phyloP scores from a whole-genome alignment of 495 filamentous ascomycete species.

The Tuber calosporum region DNA sequence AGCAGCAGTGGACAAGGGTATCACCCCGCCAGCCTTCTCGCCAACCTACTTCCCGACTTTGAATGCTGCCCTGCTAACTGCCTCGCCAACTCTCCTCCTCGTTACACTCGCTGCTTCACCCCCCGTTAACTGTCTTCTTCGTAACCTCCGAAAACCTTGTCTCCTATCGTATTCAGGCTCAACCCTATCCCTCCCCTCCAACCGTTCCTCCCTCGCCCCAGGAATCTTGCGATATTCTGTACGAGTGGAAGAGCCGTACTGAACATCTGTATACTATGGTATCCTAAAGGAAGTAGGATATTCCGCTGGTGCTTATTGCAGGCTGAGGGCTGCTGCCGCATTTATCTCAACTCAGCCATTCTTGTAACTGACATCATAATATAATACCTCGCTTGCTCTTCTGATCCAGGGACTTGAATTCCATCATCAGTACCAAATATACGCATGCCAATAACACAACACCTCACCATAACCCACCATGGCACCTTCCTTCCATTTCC shows the following conservation, averaged over 20 bases:
- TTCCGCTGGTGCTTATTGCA: not conserved
- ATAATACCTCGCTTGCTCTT: not conserved
- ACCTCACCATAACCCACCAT: not conserved
- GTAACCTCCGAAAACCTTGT: slow-evolving; percentile 12
- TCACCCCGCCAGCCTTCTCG: slow-evolving; percentile 9
- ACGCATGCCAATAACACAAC: not conserved
- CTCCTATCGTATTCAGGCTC: slow-evolving; percentile 23
- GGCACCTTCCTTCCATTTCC: not conserved
- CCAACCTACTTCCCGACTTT: slow-evolving; percentile 27
- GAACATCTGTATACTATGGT: not conserved
- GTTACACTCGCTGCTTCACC: slow-evolving; percentile 19
- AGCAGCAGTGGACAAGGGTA: not conserved
- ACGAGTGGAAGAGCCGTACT: not conserved
- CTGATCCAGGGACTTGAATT: not conserved
- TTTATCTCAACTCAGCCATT: not conserved
- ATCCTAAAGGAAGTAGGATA: not conserved
- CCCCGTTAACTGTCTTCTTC: not conserved
- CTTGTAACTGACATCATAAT: not conserved
- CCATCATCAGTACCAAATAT: not conserved
- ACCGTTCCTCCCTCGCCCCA: not conserved
- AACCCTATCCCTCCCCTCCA: slow-evolving; percentile 8
- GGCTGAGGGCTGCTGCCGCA: not conserved
- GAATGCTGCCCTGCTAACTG: slow-evolving; percentile 21
- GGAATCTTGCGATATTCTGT: not conserved
- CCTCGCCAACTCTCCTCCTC: slow-evolving; percentile 15